Evolutionary conservation across 768 basidiomycete species (phyloP).

Genomic region (Amanita polypyramis): DNA sequence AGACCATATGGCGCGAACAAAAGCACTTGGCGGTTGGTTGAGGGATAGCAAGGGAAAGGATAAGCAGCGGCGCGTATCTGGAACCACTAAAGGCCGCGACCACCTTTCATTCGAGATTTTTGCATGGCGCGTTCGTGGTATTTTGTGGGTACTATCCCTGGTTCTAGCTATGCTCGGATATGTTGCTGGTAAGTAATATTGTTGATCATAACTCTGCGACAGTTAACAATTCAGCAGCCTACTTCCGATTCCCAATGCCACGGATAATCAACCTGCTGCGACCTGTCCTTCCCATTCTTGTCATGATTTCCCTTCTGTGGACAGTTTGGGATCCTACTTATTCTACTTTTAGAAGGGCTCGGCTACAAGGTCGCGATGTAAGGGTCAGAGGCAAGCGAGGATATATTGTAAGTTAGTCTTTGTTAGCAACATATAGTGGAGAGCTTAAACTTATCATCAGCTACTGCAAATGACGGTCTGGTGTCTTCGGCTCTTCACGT

Average conservation of each 20-base stretch:
- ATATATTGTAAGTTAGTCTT: conserved; percentile 44
- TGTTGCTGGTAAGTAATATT: conserved; percentile 30
- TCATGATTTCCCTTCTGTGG: conserved; percentile 60
- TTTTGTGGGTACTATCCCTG: conserved; percentile 49
- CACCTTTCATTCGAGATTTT: conserved; percentile 38
- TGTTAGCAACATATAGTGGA: neutral
- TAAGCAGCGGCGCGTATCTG: conserved; percentile 37
- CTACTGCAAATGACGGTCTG: conserved; percentile 49
- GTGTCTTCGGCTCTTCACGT: conserved; percentile 43
- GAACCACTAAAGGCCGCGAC: conserved; percentile 28
- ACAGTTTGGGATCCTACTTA: conserved; percentile 85
- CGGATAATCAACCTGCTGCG: neutral
- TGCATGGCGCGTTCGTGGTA: conserved; percentile 62
- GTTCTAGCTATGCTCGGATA: conserved; percentile 31
- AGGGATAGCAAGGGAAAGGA: conserved; percentile 58
- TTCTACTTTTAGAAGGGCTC: conserved; percentile 42
- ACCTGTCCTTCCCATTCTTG: conserved; percentile 38
- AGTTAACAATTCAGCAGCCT: neutral
- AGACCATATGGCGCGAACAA: conserved; percentile 73
- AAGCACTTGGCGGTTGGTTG: conserved; percentile 64
- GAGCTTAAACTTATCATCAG: conserved; percentile 23
- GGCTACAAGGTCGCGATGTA: conserved; percentile 62
- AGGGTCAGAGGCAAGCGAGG: conserved; percentile 51
- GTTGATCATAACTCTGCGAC: neutral
- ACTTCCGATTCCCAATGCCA: neutral